Evolutionary conservation across 495 filamentous ascomycete genomes (phyloP).

Genomic region (Aspergillus wentii): DNA sequence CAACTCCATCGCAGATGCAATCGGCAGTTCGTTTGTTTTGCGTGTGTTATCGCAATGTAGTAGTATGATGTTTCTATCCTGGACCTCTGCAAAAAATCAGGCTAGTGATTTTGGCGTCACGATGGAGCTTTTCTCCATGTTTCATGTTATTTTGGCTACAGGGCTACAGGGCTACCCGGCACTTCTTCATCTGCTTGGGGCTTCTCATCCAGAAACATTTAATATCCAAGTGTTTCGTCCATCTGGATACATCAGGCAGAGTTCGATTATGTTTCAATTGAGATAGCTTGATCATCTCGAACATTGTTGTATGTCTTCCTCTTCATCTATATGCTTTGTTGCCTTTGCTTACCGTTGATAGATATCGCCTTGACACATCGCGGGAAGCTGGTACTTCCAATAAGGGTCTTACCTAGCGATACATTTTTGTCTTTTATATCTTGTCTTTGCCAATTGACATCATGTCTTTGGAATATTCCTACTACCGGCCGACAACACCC

Average conservation of each 20-base stretch:
- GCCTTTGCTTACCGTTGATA: slow-evolving; percentile 1
- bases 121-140: slow-evolving; percentile 37
- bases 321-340: slow-evolving; percentile 1
- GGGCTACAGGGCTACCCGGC: slow-evolving; percentile 7
- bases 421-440: neutral
- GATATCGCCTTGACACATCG: slow-evolving; percentile 2
- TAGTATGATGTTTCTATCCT: neutral
- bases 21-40: slow-evolving; percentile 33
- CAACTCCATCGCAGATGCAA: too few species aligned
- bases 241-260: slow-evolving; percentile 8
- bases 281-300: slow-evolving; percentile 8
- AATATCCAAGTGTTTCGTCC: slow-evolving; percentile 34
- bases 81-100: too few species aligned
- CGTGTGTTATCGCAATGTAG: slow-evolving; percentile 17
- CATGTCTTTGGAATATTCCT: slow-evolving; percentile 44
- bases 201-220: slow-evolving; percentile 28
- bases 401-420: too few species aligned
- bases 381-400: slow-evolving; percentile 22
- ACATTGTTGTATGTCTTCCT: slow-evolving; percentile 3
- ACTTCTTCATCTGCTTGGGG: slow-evolving; percentile 23
- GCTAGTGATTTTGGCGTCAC: slow-evolving; percentile 20
- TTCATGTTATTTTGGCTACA: slow-evolving; percentile 33
- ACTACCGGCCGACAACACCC: slow-evolving; percentile 45
- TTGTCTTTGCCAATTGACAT: slow-evolving; percentile 9
- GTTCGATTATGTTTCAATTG: too few species aligned